Evolutionary conservation across 805 yeast genomes (phyloP), one percentile per base, ranked within the genome.

Genomic region (Yueomyces sp.): DNA sequence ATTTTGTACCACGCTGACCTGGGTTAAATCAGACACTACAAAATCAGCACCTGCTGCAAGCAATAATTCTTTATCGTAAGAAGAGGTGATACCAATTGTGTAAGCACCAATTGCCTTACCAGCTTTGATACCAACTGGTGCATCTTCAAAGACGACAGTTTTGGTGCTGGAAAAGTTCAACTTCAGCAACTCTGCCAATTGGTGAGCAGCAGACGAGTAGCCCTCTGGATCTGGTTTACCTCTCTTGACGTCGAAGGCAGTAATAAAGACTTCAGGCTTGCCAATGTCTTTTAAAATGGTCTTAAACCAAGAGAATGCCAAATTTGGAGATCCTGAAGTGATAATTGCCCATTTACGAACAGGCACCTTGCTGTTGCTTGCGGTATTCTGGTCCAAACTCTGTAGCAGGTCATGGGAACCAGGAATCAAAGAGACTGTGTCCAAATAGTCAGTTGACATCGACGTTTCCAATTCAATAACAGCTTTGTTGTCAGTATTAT

Each of bases 181-280:
- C 26, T 48, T 44, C 4, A 53, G 51, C 49, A 54, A 57, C 45
- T 53, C 48, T 44, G 84, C 69, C 50, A 86, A 69, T 48, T 72
- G 76, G 44, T 73, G 76, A 36, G 59, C 51, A 42, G 81, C 83
- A 50, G 61, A 52, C 39, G 69, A 64, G 65, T 81, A 83, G 41
- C 88, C 88, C 65, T 77, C 77, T 4, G 92, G 92, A 63, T 81
- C 73, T 27, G 92, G 92, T 68, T 83, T 83, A 49, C 90, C 90
- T 52, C 67, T 66, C 43, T 67, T 62, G 48, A 82, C 87, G 60
- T 74, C 75, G 60, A 76, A 85, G 38, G 86, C 87, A 37, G 87
- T 79, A 53, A 83, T 76, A 63, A 83, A 83, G 19, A 76, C 73
- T 48, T 78, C 76, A 38, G 94, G 92, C 53, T 67, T 66, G 33